Percentiles rank a stretch among this genome's conserved stretches.
These are phyloP conservation scores for Terfezia boudieri DNA, from an alignment of 495 filamentous ascomycete species.

Conservation along the genomic window DNA sequence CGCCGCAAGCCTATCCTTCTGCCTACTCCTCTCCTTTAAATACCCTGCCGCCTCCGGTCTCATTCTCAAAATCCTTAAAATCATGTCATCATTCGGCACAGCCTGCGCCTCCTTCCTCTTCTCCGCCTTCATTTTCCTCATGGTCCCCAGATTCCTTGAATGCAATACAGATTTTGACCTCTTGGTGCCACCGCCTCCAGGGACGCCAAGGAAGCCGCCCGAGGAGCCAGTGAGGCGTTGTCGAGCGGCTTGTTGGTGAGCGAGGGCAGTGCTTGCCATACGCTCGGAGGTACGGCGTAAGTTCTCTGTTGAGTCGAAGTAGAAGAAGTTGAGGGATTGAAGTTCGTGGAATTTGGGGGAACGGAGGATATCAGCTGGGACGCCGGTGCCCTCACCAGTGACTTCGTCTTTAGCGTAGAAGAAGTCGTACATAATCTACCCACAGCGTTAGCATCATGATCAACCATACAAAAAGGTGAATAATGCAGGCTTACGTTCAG, in stretches of 20 bases:
- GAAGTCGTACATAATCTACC: conserved; percentile 69
- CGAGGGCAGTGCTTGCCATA: conserved; percentile 78
- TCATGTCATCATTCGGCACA: conserved; percentile 96
- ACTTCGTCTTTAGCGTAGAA: conserved; percentile 82
- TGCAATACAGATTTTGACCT: conserved; percentile 89
- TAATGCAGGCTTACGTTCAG: conserved; percentile 24
- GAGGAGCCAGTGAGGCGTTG: conserved; percentile 21
- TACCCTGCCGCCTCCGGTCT: conserved; percentile 81
- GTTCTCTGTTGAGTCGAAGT: conserved; percentile 79
- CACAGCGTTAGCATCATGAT: background rate
- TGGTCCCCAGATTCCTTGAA: conserved; percentile 82
- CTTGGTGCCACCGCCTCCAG: conserved; percentile 30
- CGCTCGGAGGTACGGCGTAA: conserved; percentile 80
- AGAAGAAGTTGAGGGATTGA: conserved; percentile 90
- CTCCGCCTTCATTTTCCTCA: conserved; percentile 86
- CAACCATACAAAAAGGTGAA: background rate
- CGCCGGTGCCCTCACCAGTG: conserved; percentile 65
- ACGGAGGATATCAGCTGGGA: conserved; percentile 75
- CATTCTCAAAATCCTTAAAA: conserved; percentile 87
- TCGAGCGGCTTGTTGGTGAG: conserved; percentile 43
- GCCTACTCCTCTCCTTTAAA: conserved; percentile 69
- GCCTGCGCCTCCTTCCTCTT: conserved; percentile 88
- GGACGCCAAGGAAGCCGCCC: conserved; percentile 44
- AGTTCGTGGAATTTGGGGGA: conserved; percentile 97
- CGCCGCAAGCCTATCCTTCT: conserved; percentile 82